Evolutionary conservation across 1,284 basidiomycete genomes (phyloP).

Genomic region (Polyporus tsugae): DNA sequence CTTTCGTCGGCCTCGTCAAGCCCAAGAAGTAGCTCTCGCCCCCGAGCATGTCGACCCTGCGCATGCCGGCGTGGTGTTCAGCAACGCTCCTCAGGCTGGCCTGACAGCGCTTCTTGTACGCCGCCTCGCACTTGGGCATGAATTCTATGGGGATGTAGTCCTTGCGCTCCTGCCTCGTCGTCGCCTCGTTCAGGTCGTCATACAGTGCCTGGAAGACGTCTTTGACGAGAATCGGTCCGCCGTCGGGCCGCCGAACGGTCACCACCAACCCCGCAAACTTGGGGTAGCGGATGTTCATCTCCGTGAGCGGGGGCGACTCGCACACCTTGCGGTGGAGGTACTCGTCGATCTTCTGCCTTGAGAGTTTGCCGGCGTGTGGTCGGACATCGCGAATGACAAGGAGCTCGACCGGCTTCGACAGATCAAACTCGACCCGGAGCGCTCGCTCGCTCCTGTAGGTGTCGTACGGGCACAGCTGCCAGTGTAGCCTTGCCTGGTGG

Average conservation of each 20-base stretch:
- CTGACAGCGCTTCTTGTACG: conserved; percentile 56
- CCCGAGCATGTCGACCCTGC: conserved; percentile 58
- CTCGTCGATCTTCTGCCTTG: conserved; percentile 30
- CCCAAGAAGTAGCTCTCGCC: conserved; percentile 54
- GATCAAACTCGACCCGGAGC: conserved; percentile 36
- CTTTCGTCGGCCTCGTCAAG: conserved; percentile 41
- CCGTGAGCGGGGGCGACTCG: conserved; percentile 38
- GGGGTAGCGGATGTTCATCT: conserved; percentile 47
- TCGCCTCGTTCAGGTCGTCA: conserved; percentile 50
- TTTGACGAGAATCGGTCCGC: conserved; percentile 51
- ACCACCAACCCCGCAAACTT: conserved; percentile 52
- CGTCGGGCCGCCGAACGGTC: conserved; percentile 48
- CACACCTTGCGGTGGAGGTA: conserved; percentile 47
- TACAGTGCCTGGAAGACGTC: conserved; percentile 66
- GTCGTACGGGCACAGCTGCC: conserved; percentile 50
- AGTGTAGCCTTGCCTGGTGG: conserved; percentile 42
- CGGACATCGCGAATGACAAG: conserved; percentile 34
- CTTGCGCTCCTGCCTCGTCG: conserved; percentile 52
- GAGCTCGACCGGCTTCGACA: conserved; percentile 38
- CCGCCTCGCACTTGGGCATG: conserved; percentile 45
- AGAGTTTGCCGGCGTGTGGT: conserved; percentile 11
- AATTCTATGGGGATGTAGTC: conserved; percentile 40
- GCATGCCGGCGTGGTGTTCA: conserved; percentile 52
- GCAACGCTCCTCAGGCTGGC: conserved; percentile 33
- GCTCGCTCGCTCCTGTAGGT: conserved; percentile 34